These are phyloP conservation scores for Bruguiera hainesii DNA, from an alignment of 441 rosid genomes.

Conservation along the genomic window DNA sequence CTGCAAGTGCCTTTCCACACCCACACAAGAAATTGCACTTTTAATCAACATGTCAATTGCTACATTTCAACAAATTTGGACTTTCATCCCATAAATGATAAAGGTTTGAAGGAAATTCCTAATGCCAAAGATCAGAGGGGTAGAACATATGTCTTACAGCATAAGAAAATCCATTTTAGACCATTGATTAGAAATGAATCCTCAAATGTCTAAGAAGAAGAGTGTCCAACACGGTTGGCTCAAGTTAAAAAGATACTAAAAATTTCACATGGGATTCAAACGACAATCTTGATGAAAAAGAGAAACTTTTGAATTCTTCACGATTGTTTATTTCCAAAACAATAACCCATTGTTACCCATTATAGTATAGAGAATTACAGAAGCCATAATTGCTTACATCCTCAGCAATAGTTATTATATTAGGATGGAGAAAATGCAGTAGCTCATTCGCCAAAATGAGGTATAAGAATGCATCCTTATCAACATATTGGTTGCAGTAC, in stretches of 20 bases:
- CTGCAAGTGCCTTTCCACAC: background rate
- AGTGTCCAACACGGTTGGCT: no score
- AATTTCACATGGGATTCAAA: no score
- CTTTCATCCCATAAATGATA: background rate
- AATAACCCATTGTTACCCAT: background rate
- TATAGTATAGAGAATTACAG: background rate
- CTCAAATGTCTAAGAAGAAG: background rate
- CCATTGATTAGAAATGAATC: no score
- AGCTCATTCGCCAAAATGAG: slow-evolving; percentile 95
- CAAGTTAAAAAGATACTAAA: no score
- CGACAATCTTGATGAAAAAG: no score
- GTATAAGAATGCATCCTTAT: slow-evolving; percentile 83
- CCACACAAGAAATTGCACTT: background rate
- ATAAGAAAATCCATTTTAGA: no score
- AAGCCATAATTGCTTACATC: slow-evolving; percentile 61
- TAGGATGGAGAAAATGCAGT: slow-evolving; percentile 76
- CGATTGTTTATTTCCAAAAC: background rate
- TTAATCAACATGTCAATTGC: background rate
- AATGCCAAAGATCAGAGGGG: background rate
- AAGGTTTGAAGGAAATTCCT: slow-evolving; percentile 1
- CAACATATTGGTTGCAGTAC: slow-evolving; percentile 93
- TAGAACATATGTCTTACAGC: background rate
- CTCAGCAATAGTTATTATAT: slow-evolving; percentile 91
- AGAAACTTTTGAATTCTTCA: background rate
- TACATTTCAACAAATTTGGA: background rate